Percentiles rank a stretch among this genome's conserved stretches.
Evolutionary conservation across 495 filamentous ascomycete genomes (phyloP).

Genomic region (Penicillium riverlandense): DNA sequence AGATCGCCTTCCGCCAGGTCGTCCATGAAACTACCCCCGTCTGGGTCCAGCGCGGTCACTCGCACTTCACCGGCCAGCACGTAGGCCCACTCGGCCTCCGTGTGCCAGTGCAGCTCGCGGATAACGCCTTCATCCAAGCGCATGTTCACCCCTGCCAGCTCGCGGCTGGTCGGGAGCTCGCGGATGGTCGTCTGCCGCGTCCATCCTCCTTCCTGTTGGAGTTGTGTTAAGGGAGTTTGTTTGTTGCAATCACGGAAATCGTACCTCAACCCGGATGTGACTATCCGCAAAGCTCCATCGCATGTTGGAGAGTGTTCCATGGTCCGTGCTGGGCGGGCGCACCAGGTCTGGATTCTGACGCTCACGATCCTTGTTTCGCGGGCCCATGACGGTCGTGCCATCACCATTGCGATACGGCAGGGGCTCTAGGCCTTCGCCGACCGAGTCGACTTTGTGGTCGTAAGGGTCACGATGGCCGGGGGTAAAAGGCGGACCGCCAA

Average conservation of each 20-base stretch:
- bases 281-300: constrained; percentile 63
- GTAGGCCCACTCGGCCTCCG: constrained; percentile 64
- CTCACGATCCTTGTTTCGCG: constrained; percentile 55
- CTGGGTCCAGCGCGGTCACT: constrained; percentile 59
- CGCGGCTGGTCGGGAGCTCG: constrained; percentile 50
- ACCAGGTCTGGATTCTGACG: constrained; percentile 58
- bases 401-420: constrained; percentile 59
- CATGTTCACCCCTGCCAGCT: constrained; percentile 63
- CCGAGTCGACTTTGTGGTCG: constrained; percentile 47
- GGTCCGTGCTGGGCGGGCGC: constrained; percentile 58
- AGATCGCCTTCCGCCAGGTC: constrained; percentile 63
- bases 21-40: constrained; percentile 62
- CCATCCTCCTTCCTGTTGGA: constrained; percentile 56
- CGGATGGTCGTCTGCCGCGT: constrained; percentile 58
- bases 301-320: constrained; percentile 55
- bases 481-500: constrained; percentile 22
- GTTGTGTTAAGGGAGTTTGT: not conserved
- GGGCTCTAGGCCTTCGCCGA: constrained; percentile 51
- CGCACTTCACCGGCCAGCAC: constrained; percentile 54
- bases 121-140: constrained; percentile 60
- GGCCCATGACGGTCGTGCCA: constrained; percentile 56
- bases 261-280: constrained; percentile 56
- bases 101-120: constrained; percentile 69
- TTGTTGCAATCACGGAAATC: not conserved
- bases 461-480: constrained; percentile 38